phyloP scores from a whole-genome alignment of 495 filamentous ascomycete genomes.

The Trichoderma gamsii region DNA sequence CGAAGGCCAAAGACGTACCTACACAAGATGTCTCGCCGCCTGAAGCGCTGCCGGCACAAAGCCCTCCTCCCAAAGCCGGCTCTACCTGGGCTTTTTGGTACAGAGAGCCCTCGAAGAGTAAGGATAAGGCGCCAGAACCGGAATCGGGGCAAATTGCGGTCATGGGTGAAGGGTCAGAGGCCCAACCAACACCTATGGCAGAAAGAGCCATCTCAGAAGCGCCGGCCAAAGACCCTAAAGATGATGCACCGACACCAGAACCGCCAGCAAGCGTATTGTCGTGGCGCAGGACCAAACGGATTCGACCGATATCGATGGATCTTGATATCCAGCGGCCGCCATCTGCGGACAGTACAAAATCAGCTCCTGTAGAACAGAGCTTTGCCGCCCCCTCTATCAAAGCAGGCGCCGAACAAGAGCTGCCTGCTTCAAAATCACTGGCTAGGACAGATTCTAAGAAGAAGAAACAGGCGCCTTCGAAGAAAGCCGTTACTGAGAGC shows the following conservation, averaged over 20 bases:
- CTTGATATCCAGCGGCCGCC: slow-evolving; percentile 24
- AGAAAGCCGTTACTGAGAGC: slow-evolving; percentile 15
- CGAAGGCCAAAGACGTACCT: slow-evolving; percentile 22
- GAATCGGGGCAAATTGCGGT: slow-evolving; percentile 64
- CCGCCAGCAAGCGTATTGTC: slow-evolving; percentile 26
- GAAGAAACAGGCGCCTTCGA: slow-evolving; percentile 4
- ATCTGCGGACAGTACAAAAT: slow-evolving; percentile 24
- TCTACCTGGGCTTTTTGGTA: slow-evolving; percentile 88
- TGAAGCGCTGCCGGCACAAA: slow-evolving; percentile 13
- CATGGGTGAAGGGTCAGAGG: slow-evolving; percentile 59
- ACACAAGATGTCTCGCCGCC: slow-evolving; percentile 13
- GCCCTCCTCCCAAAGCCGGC: slow-evolving; percentile 39
- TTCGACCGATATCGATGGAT: slow-evolving; percentile 44
- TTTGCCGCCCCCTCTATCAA: not conserved
- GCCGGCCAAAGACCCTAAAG: slow-evolving; percentile 35
- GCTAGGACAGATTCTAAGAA: not conserved
- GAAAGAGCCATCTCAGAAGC: slow-evolving; percentile 43
- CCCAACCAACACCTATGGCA: slow-evolving; percentile 54
- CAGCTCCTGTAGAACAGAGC: slow-evolving; percentile 14
- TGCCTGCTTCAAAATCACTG: slow-evolving; percentile 23
- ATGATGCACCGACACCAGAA: slow-evolving; percentile 19
- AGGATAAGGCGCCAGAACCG: slow-evolving; percentile 24
- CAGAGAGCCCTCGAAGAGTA: slow-evolving; percentile 47
- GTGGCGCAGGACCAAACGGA: slow-evolving; percentile 36
- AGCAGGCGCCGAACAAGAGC: not conserved